A percentile compares a stretch with the other conserved stretches of the same genome.
Conservation (phyloP, 2,329 filamentous ascomycete species). For the Albifimbria verrucaria region DNA sequence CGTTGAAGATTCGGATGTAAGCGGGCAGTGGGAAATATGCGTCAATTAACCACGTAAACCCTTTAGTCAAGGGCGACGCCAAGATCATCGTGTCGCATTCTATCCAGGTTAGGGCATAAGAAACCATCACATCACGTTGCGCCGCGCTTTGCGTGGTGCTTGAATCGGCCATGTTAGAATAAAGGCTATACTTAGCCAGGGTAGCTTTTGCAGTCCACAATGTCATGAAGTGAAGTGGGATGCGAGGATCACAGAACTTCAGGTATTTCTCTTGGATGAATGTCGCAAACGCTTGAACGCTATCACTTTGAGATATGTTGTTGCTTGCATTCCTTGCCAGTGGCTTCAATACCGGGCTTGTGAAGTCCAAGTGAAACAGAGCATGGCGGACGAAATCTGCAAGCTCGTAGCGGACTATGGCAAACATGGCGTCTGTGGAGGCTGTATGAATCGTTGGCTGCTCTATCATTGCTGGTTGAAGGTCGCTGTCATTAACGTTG, state of each 20-base stretch:
- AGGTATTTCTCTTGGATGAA: slow-evolving; percentile 46
- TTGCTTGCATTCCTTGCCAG: slow-evolving; percentile 19
- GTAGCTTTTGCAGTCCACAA: slow-evolving; percentile 34
- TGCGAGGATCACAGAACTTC: slow-evolving; percentile 31
- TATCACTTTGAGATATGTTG: too few species aligned
- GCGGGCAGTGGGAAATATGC: slow-evolving; percentile 37
- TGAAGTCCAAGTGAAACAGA: slow-evolving; percentile 30
- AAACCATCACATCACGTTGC: slow-evolving; percentile 24
- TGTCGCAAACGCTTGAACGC: slow-evolving; percentile 32
- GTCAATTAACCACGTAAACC: slow-evolving; percentile 34
- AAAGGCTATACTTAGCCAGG: slow-evolving; percentile 46
- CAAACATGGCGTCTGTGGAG: slow-evolving; percentile 40
- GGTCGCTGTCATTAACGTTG: slow-evolving; percentile 44
- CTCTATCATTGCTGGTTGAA: slow-evolving; percentile 37
- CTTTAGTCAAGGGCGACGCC: slow-evolving; percentile 22
- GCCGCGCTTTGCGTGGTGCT: slow-evolving; percentile 37
- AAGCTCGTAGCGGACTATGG: slow-evolving; percentile 35
- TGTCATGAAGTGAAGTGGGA: slow-evolving; percentile 38
- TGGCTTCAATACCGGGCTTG: slow-evolving; percentile 25
- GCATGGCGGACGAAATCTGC: slow-evolving; percentile 34
- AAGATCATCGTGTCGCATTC: slow-evolving; percentile 33
- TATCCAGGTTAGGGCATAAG: slow-evolving; percentile 28
- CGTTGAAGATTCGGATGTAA: slow-evolving; percentile 35
- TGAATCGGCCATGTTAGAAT: too few species aligned
- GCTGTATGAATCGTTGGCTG: slow-evolving; percentile 20